Evolutionary conservation across 2,329 filamentous ascomycete genomes (phyloP), one percentile per base, ranked within the genome.

Genomic region (Clarireedia paspali): DNA sequence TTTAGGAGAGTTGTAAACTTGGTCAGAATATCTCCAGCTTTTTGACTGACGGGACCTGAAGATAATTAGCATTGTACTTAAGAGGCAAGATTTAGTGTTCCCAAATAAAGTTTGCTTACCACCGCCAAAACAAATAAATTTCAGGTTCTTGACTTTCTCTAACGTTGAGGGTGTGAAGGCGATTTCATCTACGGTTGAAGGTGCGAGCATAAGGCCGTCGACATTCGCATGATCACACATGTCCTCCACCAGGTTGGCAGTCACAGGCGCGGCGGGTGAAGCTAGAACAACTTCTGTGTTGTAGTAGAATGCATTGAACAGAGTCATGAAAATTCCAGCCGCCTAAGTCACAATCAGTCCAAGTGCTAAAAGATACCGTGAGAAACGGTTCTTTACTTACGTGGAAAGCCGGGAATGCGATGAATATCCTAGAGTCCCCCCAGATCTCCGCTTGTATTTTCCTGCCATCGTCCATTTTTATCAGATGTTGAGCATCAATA

Each of bases 141-240:
- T 50, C 3, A 55, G 40, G 3, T 36, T 38, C 23, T 55, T 45
- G 17, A 50, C n/a, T 30, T 23, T 23, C 9, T 55, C 36, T 23
- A 55, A 20, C 7, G 36, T 50, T 1, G 53, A 55, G n/a, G 53
- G n/a, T 5, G 53, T 44, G 6, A 26, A 44, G 5, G 53, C 53
- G 14, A 55, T 1, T 9, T 55, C 53, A n/a, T 55, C 53, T 7
- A 55, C 46, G n/a, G 53, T 55, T 9, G 53, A 50, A 42, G 53
- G 53, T n/a, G 53, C 38, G n/a, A 55, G 9, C 17, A 55, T 15
- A 36, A 55, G 15, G 14, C 14, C 15, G 20, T 55, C 4, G 9
- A 55, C 5, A 15, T 30, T 34, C 9, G 53, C 53, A 40, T 55
- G 15, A 15, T 50, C 53, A 6, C 40, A 9, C 53, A 55, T 55